Base-by-base conservation (phyloP, 2,329 filamentous ascomycete species). In the Blumeria graminis region DNA sequence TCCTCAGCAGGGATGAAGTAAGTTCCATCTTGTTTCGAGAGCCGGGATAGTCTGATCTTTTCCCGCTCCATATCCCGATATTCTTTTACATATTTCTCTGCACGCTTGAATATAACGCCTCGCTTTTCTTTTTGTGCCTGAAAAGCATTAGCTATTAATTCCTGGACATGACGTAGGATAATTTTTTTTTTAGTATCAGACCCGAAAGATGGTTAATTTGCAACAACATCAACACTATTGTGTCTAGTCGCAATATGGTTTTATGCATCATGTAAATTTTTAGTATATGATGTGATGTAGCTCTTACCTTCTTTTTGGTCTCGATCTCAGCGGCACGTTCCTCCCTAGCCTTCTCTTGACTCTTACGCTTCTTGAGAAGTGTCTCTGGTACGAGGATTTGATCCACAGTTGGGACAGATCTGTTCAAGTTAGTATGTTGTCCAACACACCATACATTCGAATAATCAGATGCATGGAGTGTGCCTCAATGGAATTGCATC, bases 321-420 rank as follows among this genome's bases (percentile, higher is more conserved):
- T 88, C 79, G 64, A 81, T 72, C 68, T 86, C 85, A 63, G 84
- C 78, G 65, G 78, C 73, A 71, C 82, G 84, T 75, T 90, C 86
- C 72, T 92, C 89, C 72, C 89, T 86, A 72, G 89, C 88, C 82
- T 95, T 94, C 82, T 98, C 92, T 77, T 95, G 90, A 73, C 81
- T 87, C 88, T 98, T 98, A 78, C 92, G 86, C 87, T 98, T 98
- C 86, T 98, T 98, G 74, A 98, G 82, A 69, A 98, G 86, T 68
- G 92, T 98, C 86, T 98, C 92, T 67, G 92, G 92, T 71, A 96
- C 87, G 72, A 96, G 79, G 72, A 98, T 82, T 73, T 96, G 85
- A 73, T 95, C 86, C 74, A 89, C 76, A 73, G 88, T 94, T 66
- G 92, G 87, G 70, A 94, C 86, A 75, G 81, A 82, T 76, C 88